Evolutionary conservation across 371 early-diverging fungal species (phyloP).

Genomic region (Mycotypha africana): DNA sequence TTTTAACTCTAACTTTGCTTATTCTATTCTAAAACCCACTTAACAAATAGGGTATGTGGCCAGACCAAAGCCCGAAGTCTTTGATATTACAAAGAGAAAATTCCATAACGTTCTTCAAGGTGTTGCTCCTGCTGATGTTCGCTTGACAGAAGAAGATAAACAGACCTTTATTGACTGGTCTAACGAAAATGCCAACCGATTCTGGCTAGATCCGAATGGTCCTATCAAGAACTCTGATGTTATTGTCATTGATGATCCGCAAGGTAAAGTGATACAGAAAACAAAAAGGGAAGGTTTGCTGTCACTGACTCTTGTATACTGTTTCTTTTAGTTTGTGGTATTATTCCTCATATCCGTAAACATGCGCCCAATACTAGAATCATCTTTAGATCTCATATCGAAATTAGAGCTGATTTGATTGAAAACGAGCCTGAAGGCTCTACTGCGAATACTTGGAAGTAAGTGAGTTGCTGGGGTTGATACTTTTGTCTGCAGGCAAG

Average conservation of each 20-base stretch:
- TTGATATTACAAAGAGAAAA: constrained; percentile 81
- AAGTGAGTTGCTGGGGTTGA: constrained; percentile 2
- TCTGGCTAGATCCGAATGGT: constrained; percentile 67
- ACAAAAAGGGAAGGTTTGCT: background rate
- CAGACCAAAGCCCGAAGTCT: constrained; percentile 75
- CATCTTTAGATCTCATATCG: constrained; percentile 86
- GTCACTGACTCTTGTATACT: background rate
- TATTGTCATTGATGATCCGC: constrained; percentile 87
- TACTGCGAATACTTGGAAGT: constrained; percentile 63
- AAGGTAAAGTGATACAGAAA: constrained; percentile 37
- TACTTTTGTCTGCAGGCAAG: no score
- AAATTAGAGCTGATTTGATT: constrained; percentile 72
- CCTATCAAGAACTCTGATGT: constrained; percentile 67
- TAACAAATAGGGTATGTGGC: constrained; percentile 75
- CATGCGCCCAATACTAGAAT: constrained; percentile 66
- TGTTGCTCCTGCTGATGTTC: constrained; percentile 58
- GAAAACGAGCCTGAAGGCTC: constrained; percentile 45
- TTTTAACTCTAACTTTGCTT: background rate
- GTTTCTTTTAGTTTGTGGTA: constrained; percentile 50
- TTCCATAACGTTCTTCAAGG: constrained; percentile 90
- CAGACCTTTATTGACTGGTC: constrained; percentile 70
- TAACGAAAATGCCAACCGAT: constrained; percentile 65
- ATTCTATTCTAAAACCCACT: no score
- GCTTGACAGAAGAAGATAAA: constrained; percentile 67
- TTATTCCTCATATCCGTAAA: constrained; percentile 71